These are phyloP conservation scores for Chloris gayana DNA, from an alignment of 176 grass and related monocot species.

Conservation along the genomic window DNA sequence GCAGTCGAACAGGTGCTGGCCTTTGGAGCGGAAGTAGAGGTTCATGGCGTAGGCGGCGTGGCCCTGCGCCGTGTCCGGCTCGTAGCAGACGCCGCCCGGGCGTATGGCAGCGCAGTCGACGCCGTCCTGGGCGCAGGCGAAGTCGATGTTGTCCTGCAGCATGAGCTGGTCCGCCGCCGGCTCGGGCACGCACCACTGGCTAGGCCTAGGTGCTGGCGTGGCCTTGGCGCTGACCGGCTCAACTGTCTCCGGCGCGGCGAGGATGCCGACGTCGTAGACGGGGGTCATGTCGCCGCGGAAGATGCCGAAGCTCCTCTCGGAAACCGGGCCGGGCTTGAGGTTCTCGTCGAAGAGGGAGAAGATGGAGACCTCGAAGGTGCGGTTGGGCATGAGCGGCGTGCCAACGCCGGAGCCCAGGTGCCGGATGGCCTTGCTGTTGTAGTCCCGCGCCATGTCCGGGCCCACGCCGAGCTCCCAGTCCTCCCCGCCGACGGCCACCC, in stretches of 20 bases:
- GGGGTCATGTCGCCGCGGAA: constrained; percentile 70
- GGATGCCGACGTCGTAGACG: constrained; percentile 38
- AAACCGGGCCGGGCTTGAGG: constrained; percentile 70
- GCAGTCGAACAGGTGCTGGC: constrained; percentile 61
- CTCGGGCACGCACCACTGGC: constrained; percentile 68
- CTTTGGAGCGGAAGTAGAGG: constrained; percentile 64
- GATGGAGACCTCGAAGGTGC: constrained; percentile 75
- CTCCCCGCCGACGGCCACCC: constrained; percentile 80
- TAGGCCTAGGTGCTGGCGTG: neutral
- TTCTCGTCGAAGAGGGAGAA: constrained; percentile 84
- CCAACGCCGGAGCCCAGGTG: constrained; percentile 72
- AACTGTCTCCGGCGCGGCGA: constrained; percentile 36
- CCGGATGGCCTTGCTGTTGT: constrained; percentile 77
- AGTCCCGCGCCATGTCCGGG: constrained; percentile 53
- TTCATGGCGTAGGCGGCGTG: constrained; percentile 91
- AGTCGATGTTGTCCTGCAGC: constrained; percentile 86
- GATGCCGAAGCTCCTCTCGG: constrained; percentile 75
- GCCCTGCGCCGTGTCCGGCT: constrained; percentile 59
- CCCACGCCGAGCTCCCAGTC: constrained; percentile 55
- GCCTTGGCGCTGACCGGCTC: constrained; percentile 41
- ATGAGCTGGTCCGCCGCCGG: constrained; percentile 50
- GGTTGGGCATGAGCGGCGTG: constrained; percentile 84
- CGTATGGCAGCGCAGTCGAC: constrained; percentile 66
- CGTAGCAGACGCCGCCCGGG: constrained; percentile 59
- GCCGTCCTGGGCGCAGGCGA: constrained; percentile 56